Base-by-base conservation (phyloP, 2,329 filamentous ascomycete species). In the Xylaria polymorpha region DNA sequence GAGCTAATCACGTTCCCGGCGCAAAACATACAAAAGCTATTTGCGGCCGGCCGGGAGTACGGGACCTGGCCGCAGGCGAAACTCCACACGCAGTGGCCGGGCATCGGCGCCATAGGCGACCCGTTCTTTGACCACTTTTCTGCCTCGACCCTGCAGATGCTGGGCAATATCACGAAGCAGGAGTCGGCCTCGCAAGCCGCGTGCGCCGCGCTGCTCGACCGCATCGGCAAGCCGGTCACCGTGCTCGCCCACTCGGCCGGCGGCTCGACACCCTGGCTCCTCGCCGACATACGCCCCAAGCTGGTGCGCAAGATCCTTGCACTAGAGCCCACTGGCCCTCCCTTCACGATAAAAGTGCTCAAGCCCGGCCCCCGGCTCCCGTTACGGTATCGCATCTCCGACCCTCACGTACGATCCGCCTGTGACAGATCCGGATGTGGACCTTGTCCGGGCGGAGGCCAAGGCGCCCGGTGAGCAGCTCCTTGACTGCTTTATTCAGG, bases 371-470 rank as follows among this genome's bases (percentile, higher is more conserved):
- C 69, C 79, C 0, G 76, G 79, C 2, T 76, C 81, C 1, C 72
- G 78, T 0, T 88, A 80, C 73, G 86, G 85, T 0, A 70, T 88
- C 6, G 82, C 85, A 6, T 80, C 85, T 53, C 80, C 84, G n/a
- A 82, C 84, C 0, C 67, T 88, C 18, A 82, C 80, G 0, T 88
- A 86, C 72, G 77, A 76, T 1, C 85, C 85, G 12, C 74, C 80
- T 0, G 80, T 85, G 10, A 69, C 68, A 0, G 75, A 84, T 67
- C 78, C 81, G 1, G 60, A 71, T 2, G 59, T 57, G 9, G 81
- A 83, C 6, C 72, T 85, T 48, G 68, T 77, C 37, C 78, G 77
- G 66, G 60, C 79, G 69, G 39, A 73, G 25, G 60, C 79, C 62
- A 50, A 75, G 55, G 70, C 77, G 22, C 71, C 66, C 18, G 72